Evolutionary conservation across 1,284 basidiomycete genomes (phyloP).

Genomic region (Golubevia sp.): DNA sequence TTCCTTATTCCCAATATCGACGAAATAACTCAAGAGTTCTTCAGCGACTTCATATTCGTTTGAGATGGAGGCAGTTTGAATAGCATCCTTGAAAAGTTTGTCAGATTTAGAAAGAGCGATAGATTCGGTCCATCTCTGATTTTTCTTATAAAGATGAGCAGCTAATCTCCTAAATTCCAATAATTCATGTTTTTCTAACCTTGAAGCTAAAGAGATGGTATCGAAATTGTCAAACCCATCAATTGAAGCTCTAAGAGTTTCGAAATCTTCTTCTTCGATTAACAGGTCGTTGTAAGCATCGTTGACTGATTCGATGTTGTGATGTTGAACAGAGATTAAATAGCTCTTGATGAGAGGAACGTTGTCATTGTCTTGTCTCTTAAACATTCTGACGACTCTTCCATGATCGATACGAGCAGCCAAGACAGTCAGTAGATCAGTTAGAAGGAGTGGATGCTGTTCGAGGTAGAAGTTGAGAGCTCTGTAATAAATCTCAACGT

Average conservation of each 20-base stretch:
- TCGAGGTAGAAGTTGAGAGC: conserved; percentile 85
- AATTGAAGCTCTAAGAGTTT: conserved; percentile 91
- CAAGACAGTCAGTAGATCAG: conserved; percentile 88
- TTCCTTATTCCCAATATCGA: conserved; percentile 97
- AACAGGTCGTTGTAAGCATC: conserved; percentile 95
- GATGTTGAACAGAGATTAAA: conserved; percentile 92
- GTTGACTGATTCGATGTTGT: conserved; percentile 95
- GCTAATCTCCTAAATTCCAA: conserved; percentile 93
- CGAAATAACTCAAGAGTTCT: conserved; percentile 80
- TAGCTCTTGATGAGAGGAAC: conserved; percentile 94
- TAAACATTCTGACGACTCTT: conserved; percentile 92
- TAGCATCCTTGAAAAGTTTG: conserved; percentile 93
- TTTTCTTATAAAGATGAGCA: conserved; percentile 97
- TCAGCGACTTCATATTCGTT: conserved; percentile 82
- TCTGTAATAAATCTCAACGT: conserved; percentile 86
- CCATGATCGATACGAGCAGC: conserved; percentile 91
- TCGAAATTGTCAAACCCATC: conserved; percentile 99
- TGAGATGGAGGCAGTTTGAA: conserved; percentile 87
- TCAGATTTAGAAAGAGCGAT: conserved; percentile 92
- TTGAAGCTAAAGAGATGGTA: conserved; percentile 81
- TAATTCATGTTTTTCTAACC: conserved; percentile 86
- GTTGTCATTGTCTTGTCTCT: conserved; percentile 81
- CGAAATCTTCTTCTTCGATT: conserved; percentile 98
- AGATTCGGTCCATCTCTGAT: conserved; percentile 90
- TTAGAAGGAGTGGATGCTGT: conserved; percentile 89